phyloP scores from a whole-genome alignment of 1,139 yeast species.

The Suhomyces panamericanus region DNA sequence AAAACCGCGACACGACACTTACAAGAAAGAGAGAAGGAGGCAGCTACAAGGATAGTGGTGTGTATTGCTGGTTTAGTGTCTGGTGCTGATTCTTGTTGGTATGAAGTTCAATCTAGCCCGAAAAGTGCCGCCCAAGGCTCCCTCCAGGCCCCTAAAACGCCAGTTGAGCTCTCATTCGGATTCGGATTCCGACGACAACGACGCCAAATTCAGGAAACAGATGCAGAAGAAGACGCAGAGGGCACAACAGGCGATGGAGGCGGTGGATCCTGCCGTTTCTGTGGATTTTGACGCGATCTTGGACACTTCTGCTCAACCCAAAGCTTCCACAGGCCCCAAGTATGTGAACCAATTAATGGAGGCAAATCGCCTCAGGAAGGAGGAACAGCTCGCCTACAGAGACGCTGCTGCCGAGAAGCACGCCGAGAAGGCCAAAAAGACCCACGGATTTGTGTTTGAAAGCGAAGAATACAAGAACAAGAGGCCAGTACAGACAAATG shows the following conservation, averaged over 20 bases:
- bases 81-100: too few relatives aligned
- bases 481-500: not conserved
- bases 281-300: slow-evolving; percentile 1
- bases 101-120: slow-evolving; percentile 2
- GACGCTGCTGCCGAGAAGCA: slow-evolving; percentile 3
- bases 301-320: not conserved
- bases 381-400: slow-evolving; percentile 6
- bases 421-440: not conserved
- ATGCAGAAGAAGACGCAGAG: slow-evolving; percentile 3
- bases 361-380: slow-evolving; percentile 10
- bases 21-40: too few relatives aligned
- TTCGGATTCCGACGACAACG: slow-evolving; percentile 7
- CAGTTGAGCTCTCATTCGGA: not conserved
- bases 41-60: too few relatives aligned
- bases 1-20: slow-evolving; percentile 7
- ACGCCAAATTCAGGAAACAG: slow-evolving; percentile 1
- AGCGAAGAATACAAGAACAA: slow-evolving; percentile 10
- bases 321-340: slow-evolving; percentile 1
- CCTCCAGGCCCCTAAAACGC: not conserved
- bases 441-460: slow-evolving; percentile 11
- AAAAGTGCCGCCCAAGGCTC: not conserved
- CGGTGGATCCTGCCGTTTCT: not conserved
- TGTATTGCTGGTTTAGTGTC: too few relatives aligned
- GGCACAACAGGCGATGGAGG: not conserved
- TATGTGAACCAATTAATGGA: slow-evolving; percentile 10